phyloP scores from a whole-genome alignment of 2,329 filamentous ascomycete genomes.

The Paecilomyces fulvus region DNA sequence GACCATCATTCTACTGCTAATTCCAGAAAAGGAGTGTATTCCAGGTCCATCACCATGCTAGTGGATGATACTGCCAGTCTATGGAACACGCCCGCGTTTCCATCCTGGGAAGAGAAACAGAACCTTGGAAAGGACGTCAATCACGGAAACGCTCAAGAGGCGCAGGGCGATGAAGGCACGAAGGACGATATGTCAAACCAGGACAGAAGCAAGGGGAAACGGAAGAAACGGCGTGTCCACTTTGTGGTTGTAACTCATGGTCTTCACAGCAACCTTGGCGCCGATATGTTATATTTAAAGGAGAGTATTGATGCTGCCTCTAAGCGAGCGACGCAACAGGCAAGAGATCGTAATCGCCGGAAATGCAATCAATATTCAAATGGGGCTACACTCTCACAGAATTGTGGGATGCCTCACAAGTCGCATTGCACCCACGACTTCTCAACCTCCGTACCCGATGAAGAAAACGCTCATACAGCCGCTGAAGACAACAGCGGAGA shows the following conservation, averaged over 20 bases:
- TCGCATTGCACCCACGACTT: no score
- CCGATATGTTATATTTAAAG: constrained; percentile 95
- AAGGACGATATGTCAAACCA: constrained; percentile 6
- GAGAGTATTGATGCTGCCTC: constrained; percentile 88
- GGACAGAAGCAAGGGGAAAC: constrained; percentile 15
- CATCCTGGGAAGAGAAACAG: constrained; percentile 44
- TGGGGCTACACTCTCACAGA: no score
- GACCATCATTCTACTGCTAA: constrained; percentile 51
- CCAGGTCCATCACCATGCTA: constrained; percentile 65
- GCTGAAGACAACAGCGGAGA: constrained; percentile 25
- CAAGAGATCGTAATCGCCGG: constrained; percentile 46
- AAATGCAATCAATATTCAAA: constrained; percentile 13
- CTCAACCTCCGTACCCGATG: background rate
- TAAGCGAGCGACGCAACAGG: constrained; percentile 62
- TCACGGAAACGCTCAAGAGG: constrained; percentile 12
- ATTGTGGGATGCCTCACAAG: no score
- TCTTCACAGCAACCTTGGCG: constrained; percentile 87
- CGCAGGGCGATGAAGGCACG: background rate
- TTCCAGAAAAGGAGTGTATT: constrained; percentile 69
- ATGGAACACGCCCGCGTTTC: constrained; percentile 87
- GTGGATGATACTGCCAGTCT: constrained; percentile 82
- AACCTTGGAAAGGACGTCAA: constrained; percentile 29
- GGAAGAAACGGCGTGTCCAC: constrained; percentile 59
- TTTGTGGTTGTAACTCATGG: constrained; percentile 90
- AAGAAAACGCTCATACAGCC: constrained; percentile 1